Evolutionary conservation across 148 eudicot species (phyloP).

Genomic region (Suaeda aralocaspica): DNA sequence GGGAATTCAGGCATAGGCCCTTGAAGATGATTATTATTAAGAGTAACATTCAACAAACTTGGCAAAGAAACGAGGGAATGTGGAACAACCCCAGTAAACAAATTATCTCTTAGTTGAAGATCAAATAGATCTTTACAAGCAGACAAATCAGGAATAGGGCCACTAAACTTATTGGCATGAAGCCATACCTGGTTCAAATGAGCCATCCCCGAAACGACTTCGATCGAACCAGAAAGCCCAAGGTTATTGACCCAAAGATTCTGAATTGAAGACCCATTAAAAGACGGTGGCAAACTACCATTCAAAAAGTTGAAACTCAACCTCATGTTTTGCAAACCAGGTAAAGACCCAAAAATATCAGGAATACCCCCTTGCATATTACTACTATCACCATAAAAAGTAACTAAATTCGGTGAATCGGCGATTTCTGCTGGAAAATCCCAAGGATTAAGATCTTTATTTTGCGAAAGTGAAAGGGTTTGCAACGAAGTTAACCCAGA

Average conservation of each 20-base stretch:
- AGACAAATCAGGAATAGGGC: constrained; percentile 50
- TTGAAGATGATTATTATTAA: constrained; percentile 50
- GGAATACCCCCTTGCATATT: constrained; percentile 7
- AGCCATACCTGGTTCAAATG: constrained; percentile 43
- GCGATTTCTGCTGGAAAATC: background rate
- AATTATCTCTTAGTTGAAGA: constrained; percentile 44
- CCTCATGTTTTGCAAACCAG: background rate
- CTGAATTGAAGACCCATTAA: constrained; percentile 4
- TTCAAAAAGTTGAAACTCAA: constrained; percentile 8
- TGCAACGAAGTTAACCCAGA: background rate
- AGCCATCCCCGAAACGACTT: constrained; percentile 19
- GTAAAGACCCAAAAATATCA: constrained; percentile 1
- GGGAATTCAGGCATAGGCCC: constrained; percentile 37
- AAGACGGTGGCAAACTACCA: constrained; percentile 3
- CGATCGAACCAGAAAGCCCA: constrained; percentile 26
- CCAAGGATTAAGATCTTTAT: constrained; percentile 1
- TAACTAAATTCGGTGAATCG: background rate
- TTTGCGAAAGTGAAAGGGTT: background rate
- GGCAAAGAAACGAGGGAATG: constrained; percentile 31
- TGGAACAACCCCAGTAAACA: constrained; percentile 46
- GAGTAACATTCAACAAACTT: constrained; percentile 26
- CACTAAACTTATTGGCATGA: constrained; percentile 45
- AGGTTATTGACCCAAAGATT: constrained; percentile 24
- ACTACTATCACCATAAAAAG: background rate
- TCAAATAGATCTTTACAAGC: constrained; percentile 34